Evolutionary conservation across 2,329 filamentous ascomycete species (phyloP).

Genomic region (Stachybotrys echinatus): DNA sequence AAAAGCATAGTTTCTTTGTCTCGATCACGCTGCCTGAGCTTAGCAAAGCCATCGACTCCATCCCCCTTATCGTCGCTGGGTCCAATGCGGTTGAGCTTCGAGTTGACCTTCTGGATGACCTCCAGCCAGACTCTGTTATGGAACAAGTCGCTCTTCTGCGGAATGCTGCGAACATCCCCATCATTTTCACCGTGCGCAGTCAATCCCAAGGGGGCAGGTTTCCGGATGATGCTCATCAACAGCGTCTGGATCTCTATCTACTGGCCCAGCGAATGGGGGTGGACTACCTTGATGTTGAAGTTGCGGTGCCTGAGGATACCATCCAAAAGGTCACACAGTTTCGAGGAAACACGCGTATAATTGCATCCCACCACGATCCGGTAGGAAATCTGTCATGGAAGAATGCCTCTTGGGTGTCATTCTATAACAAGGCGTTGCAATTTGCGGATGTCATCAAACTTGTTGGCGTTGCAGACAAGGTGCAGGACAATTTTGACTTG

Average conservation of each 20-base stretch:
- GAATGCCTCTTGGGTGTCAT: slow-evolving; percentile 85
- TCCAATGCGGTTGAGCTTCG: slow-evolving; percentile 90
- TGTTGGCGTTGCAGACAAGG: slow-evolving; percentile 68
- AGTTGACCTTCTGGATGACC: slow-evolving; percentile 82
- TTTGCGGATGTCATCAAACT: slow-evolving; percentile 94
- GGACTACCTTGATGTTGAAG: slow-evolving; percentile 91
- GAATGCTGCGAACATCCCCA: slow-evolving; percentile 64
- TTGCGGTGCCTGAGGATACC: slow-evolving; percentile 75
- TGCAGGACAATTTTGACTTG: slow-evolving; percentile 84
- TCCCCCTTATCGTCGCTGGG: slow-evolving; percentile 73
- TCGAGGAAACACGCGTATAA: slow-evolving; percentile 73
- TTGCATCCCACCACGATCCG: slow-evolving; percentile 94
- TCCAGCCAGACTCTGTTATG: slow-evolving; percentile 69
- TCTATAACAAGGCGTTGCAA: slow-evolving; percentile 85
- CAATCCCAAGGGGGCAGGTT: slow-evolving; percentile 82
- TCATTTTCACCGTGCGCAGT: slow-evolving; percentile 91
- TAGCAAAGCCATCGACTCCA: slow-evolving; percentile 52
- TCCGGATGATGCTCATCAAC: slow-evolving; percentile 68
- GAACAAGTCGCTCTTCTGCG: slow-evolving; percentile 78
- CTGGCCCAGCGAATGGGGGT: slow-evolving; percentile 77
- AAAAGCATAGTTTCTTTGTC: slow-evolving; percentile 84
- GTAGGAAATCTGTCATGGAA: slow-evolving; percentile 75
- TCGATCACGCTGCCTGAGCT: slow-evolving; percentile 81
- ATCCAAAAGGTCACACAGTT: slow-evolving; percentile 61
- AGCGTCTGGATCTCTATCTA: slow-evolving; percentile 69